Conservation (phyloP, 495 filamentous ascomycete genomes). For the Xeromyces bisporus region DNA sequence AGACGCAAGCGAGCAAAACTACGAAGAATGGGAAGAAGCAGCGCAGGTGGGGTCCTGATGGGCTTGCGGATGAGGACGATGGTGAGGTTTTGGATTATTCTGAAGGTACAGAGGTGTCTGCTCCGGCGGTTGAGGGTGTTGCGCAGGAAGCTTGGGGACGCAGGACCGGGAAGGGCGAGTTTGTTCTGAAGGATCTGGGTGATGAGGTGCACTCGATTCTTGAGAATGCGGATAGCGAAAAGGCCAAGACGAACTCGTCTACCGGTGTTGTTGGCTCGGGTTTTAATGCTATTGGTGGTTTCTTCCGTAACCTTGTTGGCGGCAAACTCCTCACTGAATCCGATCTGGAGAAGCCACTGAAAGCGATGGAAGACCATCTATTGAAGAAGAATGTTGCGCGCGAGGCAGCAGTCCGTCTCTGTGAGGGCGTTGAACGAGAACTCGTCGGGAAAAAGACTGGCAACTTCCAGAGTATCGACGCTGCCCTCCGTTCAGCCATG, state of each 20-base stretch:
- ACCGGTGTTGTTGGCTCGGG: slow-evolving; percentile 59
- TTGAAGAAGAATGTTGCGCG: slow-evolving; percentile 91
- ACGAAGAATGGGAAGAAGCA: slow-evolving; percentile 59
- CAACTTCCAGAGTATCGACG: slow-evolving; percentile 82
- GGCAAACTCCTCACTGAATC: slow-evolving; percentile 78
- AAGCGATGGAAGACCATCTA: slow-evolving; percentile 90
- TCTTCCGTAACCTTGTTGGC: slow-evolving; percentile 87
- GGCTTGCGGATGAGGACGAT: slow-evolving; percentile 72
- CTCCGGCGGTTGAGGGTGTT: slow-evolving; percentile 51
- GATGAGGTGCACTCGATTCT: slow-evolving; percentile 88
- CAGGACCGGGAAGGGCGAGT: slow-evolving; percentile 73
- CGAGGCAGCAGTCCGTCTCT: slow-evolving; percentile 82
- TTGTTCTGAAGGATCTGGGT: slow-evolving; percentile 82
- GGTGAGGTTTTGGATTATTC: slow-evolving; percentile 79
- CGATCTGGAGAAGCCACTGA: slow-evolving; percentile 79
- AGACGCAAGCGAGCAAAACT: slow-evolving; percentile 38
- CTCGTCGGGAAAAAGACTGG: slow-evolving; percentile 82
- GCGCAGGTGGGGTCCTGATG: slow-evolving; percentile 82
- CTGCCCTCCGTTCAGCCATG: slow-evolving; percentile 67
- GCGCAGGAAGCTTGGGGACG: slow-evolving; percentile 67
- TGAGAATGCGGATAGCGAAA: slow-evolving; percentile 47
- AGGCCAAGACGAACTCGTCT: slow-evolving; percentile 29
- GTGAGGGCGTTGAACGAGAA: slow-evolving; percentile 78
- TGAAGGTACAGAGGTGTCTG: slow-evolving; percentile 37
- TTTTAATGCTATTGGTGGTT: slow-evolving; percentile 60